Evolutionary conservation across 192 early-diverging fungal species (phyloP), one percentile per base, ranked within the genome.

Genomic region (Martensiomyces pterosporus): DNA sequence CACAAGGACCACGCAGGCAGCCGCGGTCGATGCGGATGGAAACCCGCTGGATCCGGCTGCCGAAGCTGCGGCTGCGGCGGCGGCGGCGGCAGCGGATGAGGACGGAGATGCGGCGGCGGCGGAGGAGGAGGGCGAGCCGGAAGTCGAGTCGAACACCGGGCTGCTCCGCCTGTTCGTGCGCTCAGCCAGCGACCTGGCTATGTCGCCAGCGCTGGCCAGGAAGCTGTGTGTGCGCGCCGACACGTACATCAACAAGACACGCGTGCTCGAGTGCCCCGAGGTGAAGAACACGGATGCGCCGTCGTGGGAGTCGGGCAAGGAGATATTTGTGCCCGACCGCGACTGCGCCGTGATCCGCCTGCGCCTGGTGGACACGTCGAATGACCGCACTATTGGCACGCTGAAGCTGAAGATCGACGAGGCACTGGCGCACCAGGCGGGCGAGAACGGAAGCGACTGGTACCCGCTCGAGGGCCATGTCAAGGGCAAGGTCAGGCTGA

Each of bases 221-320:
- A 78, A 72, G 49, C 62, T 73, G 47, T 76, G 65, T 60, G 64
- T 67, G 45, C 78, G 77, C 59, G 77, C 75, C 23, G 61, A 83
- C 46, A 75, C 85, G 47, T 66, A 60, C 41, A 38, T 85, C 32
- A 83, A 86, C 43, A 69, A 67, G 24, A 37, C 68, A 8, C 36
- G 51, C 18, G 67, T 68, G 6, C 61, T 79, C 17, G 57, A 56
- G 18, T 89, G 92, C 16, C 83, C 82, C 34, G 66, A 64, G 21
- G 80, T 82, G 44, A 89, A 82, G 44, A 79, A 82, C 49, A 91
- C 82, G 15, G 80, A 81, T 52, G 87, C 82, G 45, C 93, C 93
- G 25, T 78, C 83, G 24, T 97, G 88, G 88, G 83, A 88, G 43
- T 68, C 78, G 4, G 77, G 75, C 46, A 66, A 81, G 34, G 85